phyloP scores from a whole-genome alignment of 202 grass and related monocot species.

The Elaeis oleifera region DNA sequence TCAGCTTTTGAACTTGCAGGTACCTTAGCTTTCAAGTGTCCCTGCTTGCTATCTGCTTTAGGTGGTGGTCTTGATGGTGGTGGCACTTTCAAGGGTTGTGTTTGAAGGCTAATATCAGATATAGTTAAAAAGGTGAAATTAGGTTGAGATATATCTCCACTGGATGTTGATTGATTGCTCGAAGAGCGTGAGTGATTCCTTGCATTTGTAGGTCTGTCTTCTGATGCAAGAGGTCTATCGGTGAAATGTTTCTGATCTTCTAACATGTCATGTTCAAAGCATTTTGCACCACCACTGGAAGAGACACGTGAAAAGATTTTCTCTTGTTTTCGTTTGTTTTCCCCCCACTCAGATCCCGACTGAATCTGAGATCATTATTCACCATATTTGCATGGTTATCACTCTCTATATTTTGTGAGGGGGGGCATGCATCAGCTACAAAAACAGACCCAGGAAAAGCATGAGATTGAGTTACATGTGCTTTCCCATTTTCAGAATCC shows the following conservation, averaged over 20 bases:
- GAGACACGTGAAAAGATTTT: neutral
- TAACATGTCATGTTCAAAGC: neutral
- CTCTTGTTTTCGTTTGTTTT: neutral
- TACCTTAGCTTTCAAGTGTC: neutral
- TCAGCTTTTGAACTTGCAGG: neutral
- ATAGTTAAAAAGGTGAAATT: no score
- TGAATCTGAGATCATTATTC: neutral
- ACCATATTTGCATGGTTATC: neutral
- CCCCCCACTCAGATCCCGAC: neutral
- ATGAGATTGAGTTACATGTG: no score
- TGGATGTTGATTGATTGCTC: no score
- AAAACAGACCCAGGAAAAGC: no score
- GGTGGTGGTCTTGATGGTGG: slow-evolving; percentile 2
- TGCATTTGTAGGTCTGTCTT: neutral
- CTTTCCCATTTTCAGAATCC: no score
- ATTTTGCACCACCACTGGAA: neutral
- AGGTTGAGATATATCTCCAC: no score
- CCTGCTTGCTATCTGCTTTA: neutral
- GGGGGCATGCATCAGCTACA: no score
- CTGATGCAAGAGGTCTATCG: neutral
- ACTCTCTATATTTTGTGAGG: neutral
- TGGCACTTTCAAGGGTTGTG: neutral
- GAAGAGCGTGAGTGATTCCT: no score
- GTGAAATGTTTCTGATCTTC: neutral
- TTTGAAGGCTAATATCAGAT: neutral